Evolutionary conservation across 306 rosid genomes (phyloP), one percentile per base, ranked within the genome.

Genomic region (Cicer yamashitae): DNA sequence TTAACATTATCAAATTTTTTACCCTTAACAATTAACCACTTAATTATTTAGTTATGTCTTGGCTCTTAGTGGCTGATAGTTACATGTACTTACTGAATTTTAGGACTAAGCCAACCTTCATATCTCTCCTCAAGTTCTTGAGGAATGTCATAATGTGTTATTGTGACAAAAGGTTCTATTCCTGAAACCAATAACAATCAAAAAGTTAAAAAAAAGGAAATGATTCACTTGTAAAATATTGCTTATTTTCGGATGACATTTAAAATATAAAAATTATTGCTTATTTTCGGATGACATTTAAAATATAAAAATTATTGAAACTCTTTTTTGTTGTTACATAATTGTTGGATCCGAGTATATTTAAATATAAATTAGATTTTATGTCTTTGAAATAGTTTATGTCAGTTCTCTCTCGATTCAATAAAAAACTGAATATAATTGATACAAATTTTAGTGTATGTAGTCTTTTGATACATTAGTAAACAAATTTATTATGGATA

Each of bases 161-260:
- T 4, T 46, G 89, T 86, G 12, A 83, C 85, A 83, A 86, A 86
- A 8, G 87, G 87, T 10, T 75, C 81, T 61, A 81, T 81, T 62
- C 81, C 84, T 75, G 37, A 61, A 61, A 53, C 39, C 61, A 60
- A 47, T 13, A 12, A 0, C 6, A n/a, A 8, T 1, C 7, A 54
- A 37, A 38, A 40, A 14, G 30, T 1, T 67, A 50, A 60, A 64
- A 7, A 74, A 52, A 10, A 8, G 2, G 8, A 50, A 63, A 53
- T 44, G 1, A 11, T 64, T 78, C 38, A 59, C 18, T 51, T 12
- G 10, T 53, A 10, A 44, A 17, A 59, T 60, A 64, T 17, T 77
- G 59, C 8, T 14, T 1, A 47, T 47, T 47, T 47, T 47, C 13
- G 1, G 1, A 47, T 11, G 52, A 47, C 52, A 11, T 14, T 12